phyloP scores from a whole-genome alignment of 1,139 yeast genomes.

The Suhomyces atakaporum region DNA sequence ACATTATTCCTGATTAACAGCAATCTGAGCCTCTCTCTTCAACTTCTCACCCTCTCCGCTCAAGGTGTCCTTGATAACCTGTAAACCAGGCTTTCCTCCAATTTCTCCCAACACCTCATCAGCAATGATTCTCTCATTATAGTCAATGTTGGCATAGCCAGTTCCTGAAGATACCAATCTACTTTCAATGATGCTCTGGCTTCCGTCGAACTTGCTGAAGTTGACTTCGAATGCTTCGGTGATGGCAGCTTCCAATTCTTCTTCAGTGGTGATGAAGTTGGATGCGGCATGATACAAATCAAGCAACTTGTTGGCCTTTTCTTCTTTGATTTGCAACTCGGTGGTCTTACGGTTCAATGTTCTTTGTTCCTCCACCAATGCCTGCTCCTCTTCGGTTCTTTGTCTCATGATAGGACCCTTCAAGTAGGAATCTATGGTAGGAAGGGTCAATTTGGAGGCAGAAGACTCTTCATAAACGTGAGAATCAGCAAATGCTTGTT shows the following conservation, averaged over 20 bases:
- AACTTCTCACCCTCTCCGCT: conserved; percentile 34
- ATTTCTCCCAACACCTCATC: conserved; percentile 34
- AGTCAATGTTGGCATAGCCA: conserved; percentile 29
- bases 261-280: conserved; percentile 65
- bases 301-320: conserved; percentile 57
- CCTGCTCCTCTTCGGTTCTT: conserved; percentile 70
- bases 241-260: conserved; percentile 58
- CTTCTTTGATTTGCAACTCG: conserved; percentile 38
- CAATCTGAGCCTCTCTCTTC: conserved; percentile 40
- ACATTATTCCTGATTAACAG: conserved; percentile 22
- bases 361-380: conserved; percentile 34
- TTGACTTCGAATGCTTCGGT: conserved; percentile 56
- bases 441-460: conserved; percentile 69
- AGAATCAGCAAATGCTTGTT: conserved; percentile 25
- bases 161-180: conserved; percentile 38
- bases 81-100: conserved; percentile 38
- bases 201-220: conserved; percentile 39
- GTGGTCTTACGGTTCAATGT: conserved; percentile 35
- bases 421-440: conserved; percentile 72
- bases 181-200: conserved; percentile 37
- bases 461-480: conserved; percentile 27
- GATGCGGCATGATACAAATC: conserved; percentile 73
- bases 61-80: conserved; percentile 26
- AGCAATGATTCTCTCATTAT: conserved; percentile 36
- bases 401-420: conserved; percentile 69